Evolutionary conservation across 176 grass and related monocot genomes (phyloP).

Genomic region (Carex littledalei): DNA sequence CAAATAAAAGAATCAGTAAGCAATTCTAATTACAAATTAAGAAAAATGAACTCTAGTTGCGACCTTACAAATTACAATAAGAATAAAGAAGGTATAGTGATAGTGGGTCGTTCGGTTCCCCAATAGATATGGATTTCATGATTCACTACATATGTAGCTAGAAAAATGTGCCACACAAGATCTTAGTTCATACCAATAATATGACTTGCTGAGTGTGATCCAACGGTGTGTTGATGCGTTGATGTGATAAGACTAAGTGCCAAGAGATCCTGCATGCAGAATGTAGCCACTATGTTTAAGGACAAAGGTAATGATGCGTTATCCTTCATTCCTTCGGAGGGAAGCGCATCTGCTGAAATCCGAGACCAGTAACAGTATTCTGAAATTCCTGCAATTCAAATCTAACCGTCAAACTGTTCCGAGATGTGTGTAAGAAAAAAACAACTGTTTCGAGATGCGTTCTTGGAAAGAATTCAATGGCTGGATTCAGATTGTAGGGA

Average conservation of each 20-base stretch:
- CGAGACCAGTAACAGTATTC: too few species aligned
- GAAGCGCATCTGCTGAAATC: too few species aligned
- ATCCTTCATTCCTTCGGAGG: too few species aligned
- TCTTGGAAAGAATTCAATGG: too few species aligned
- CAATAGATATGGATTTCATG: not conserved
- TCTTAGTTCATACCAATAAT: not conserved
- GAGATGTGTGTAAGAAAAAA: too few species aligned
- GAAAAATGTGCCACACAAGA: not conserved
- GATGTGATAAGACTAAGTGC: not conserved
- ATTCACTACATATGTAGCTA: not conserved
- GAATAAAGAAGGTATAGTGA: not conserved
- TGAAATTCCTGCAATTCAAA: too few species aligned
- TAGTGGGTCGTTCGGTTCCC: not conserved
- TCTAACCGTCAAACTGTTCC: too few species aligned
- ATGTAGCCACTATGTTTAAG: constrained; percentile 14
- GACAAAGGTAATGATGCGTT: not conserved
- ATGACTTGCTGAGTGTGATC: not conserved
- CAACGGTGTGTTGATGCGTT: not conserved
- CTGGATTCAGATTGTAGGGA: too few species aligned
- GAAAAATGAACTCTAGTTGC: not conserved
- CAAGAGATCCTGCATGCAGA: constrained; percentile 3
- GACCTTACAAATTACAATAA: not conserved
- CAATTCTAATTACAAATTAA: not conserved
- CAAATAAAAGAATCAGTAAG: too few species aligned
- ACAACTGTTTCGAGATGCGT: too few species aligned